Evolutionary conservation across 1,284 basidiomycete species (phyloP), one percentile per base, ranked within the genome.

Genomic region (Moesziomyces globuligerus): DNA sequence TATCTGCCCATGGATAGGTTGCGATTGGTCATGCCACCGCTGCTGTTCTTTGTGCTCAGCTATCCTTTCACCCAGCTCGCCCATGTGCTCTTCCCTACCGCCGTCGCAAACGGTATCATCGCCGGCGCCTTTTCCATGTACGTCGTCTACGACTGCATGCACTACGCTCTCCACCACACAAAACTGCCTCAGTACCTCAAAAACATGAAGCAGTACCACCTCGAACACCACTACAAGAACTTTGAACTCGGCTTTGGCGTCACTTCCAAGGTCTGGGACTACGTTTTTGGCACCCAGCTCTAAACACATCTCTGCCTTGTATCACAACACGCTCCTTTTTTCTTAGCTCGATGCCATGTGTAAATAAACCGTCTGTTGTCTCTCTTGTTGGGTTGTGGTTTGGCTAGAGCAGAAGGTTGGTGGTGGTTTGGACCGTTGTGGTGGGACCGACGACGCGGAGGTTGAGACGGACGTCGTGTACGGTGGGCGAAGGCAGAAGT

Each of bases 231-330:
- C 84, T 97, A 81, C 75, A 78, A 78, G 83, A 85, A 97, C 86
- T 96, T 93, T 81, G 94, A 98, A 82, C 89, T 97, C 45, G 95
- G 94, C n/a, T 98, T 95, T 79, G 95, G 95, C 45, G 95, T 98
- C 20, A 98, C 85, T 85, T 90, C 89, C 84, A 95, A 95, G 85
- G 85, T 98, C 42, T 98, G 95, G 95, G 95, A 98, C 83, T 86
- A 89, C 79, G 88, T 95, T 23, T 98, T 97, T 84, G 90, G 89
- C 81, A 97, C 94, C 5, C 86, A 72, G 32, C 74, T 83, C 17
- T 68, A 51, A 26, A 4, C 23, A 28, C 40, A 9, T n/a, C 11
- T 6, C 32, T 15, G 3, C 23, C 28, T 37, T 32, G 28, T 13
- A n/a, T n/a, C n/a, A 34, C 17, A 4, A 17, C n/a, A n/a, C n/a